phyloP scores from a whole-genome alignment of 768 basidiomycete species.

The Pulveroboletus sp. region DNA sequence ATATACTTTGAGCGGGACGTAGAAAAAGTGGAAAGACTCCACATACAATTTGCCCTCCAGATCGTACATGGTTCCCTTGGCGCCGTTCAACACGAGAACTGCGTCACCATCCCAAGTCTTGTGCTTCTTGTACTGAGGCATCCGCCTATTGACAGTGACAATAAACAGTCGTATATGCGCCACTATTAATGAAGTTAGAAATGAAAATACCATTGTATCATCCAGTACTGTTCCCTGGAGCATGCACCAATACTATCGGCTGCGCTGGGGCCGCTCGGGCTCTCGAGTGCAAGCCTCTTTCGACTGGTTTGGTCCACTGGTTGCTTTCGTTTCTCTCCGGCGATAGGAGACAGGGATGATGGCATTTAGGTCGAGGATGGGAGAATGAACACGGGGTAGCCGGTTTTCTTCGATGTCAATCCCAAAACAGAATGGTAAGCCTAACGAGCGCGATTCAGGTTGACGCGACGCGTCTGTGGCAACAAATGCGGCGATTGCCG shows the following conservation, averaged over 20 bases:
- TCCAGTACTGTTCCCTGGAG: slow-evolving; percentile 53
- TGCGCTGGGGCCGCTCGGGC: slow-evolving; percentile 5
- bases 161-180: neutral
- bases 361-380: slow-evolving; percentile 16
- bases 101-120: slow-evolving; percentile 90
- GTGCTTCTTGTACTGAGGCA: slow-evolving; percentile 72
- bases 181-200: neutral
- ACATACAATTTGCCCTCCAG: slow-evolving; percentile 62
- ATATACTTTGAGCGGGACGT: too few species aligned
- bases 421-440: neutral
- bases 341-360: slow-evolving; percentile 9
- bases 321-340: slow-evolving; percentile 31
- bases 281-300: slow-evolving; percentile 29
- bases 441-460: neutral
- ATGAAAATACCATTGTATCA: slow-evolving; percentile 65
- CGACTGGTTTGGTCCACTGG: slow-evolving; percentile 22
- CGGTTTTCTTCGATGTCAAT: too few species aligned
- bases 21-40: neutral
- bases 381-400: too few species aligned
- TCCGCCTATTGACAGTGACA: slow-evolving; percentile 43
- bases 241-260: slow-evolving; percentile 11
- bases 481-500: slow-evolving; percentile 10
- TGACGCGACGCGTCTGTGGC: slow-evolving; percentile 25
- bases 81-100: slow-evolving; percentile 50
- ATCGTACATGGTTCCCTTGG: slow-evolving; percentile 52